phyloP scores from a whole-genome alignment of 2,329 filamentous ascomycete genomes.

The Lojkania enalia region DNA sequence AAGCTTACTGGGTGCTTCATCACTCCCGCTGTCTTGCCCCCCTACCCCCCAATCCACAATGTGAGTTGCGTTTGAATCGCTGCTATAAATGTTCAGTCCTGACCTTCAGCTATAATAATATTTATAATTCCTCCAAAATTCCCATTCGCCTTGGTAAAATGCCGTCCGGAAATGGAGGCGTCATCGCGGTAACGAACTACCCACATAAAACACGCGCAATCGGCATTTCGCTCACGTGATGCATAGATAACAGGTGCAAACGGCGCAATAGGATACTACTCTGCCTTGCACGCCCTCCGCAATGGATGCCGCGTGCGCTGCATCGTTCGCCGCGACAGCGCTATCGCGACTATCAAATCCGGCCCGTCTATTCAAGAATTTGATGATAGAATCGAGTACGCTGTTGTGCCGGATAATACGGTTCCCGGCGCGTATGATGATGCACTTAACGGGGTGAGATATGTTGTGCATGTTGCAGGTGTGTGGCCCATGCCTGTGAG shows the following conservation, averaged over 20 bases:
- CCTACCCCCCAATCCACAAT: no score
- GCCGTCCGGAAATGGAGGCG: constrained; percentile 18
- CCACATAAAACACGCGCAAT: no score
- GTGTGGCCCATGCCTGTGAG: constrained; percentile 37
- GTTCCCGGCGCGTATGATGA: constrained; percentile 30
- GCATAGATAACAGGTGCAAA: constrained; percentile 41
- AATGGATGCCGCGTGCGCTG: constrained; percentile 38
- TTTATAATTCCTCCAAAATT: no score
- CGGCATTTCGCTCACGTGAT: neutral
- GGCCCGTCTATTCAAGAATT: constrained; percentile 33
- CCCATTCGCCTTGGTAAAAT: no score
- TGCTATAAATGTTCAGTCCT: no score
- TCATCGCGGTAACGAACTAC: constrained; percentile 38
- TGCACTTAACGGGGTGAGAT: constrained; percentile 26
- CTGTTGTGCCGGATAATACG: constrained; percentile 35
- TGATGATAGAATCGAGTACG: constrained; percentile 25
- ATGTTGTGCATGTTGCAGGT: constrained; percentile 39
- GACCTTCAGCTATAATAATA: no score
- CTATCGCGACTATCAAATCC: constrained; percentile 26
- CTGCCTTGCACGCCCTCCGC: constrained; percentile 29
- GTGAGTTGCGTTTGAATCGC: no score
- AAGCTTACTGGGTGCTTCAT: no score
- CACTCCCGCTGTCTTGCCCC: no score
- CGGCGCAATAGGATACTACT: constrained; percentile 40
- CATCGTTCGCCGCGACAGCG: constrained; percentile 34